Base-by-base conservation (phyloP, 2,329 filamentous ascomycete genomes). In the Penicillium sp. region DNA sequence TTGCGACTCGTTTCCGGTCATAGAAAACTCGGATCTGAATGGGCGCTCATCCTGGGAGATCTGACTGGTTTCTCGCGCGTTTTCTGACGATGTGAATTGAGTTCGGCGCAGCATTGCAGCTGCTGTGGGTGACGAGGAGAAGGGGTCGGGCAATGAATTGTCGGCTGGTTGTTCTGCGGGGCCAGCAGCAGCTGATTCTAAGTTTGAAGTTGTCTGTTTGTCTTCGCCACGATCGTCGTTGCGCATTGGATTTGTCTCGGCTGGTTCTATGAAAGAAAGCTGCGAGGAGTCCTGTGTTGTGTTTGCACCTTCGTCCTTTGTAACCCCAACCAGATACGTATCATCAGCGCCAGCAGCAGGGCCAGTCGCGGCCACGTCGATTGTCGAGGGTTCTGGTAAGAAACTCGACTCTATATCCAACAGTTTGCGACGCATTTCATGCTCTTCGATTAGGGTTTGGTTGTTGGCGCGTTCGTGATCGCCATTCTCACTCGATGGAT, bases 341-440 rank as follows among this genome's bases (percentile, higher is more conserved):
- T 79, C 76, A 55, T 78, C 76, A 10, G 63, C 67, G 39, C 74
- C 73, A 14, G 61, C 51, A 18, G 57, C 61, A 11, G 61, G 59
- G 16, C 69, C 61, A 34, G 56, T 54, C 51, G 64, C 53, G 38
- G 66, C 65, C 32, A 75, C 64, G 16, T 73, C 71, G 19, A 79
- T 68, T 2, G 74, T 72, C 2, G 79, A 79, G 2, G 76, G 73
- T 42, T 85, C 82, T 0, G 83, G 83, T 41, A 86, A 57, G 61
- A 86, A 86, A 63, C 83, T 86, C 3, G 84, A 86, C 66, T 86
- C 84, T 51, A 85, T 77, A 60, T 86, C 83, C 76, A 83, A 79
- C 58, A 86, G 67, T 59, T 81, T 81, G 53, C 78, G 76, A 60
- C 79, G 78, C 80, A 86, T 84, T 62, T 84, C 82, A 48, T 74